A percentile compares a stretch with the other conserved stretches of the same genome.
Evolutionary conservation across 768 basidiomycete genomes (phyloP).

Genomic region (Mycena polygramma): DNA sequence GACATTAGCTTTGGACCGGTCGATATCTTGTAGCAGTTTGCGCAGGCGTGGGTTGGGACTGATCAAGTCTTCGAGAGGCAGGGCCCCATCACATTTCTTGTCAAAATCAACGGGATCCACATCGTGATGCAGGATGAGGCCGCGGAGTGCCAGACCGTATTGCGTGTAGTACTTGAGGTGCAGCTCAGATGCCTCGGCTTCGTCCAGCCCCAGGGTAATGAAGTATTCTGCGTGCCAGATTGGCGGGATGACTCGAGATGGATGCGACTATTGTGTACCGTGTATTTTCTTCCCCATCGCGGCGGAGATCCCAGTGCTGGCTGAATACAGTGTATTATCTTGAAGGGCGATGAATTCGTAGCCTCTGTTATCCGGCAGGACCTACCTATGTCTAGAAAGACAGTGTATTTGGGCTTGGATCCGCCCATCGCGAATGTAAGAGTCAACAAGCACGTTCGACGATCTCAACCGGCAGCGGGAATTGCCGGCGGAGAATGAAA

Average conservation of each 20-base stretch:
- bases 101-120: constrained; percentile 91
- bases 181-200: constrained; percentile 76
- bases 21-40: constrained; percentile 82
- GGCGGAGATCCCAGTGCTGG: constrained; percentile 78
- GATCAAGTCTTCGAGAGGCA: constrained; percentile 87
- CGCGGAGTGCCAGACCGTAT: constrained; percentile 87
- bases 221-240: constrained; percentile 72
- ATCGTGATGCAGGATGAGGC: constrained; percentile 80
- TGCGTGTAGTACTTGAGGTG: constrained; percentile 82
- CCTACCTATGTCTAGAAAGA: constrained; percentile 6
- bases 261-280: constrained; percentile 41
- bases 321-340: constrained; percentile 90
- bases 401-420: not conserved
- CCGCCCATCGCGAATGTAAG: not conserved
- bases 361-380: constrained; percentile 48
- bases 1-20: constrained; percentile 80
- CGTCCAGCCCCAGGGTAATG: constrained; percentile 72
- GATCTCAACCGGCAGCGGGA: not conserved
- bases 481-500: constrained; percentile 2
- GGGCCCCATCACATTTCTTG: constrained; percentile 83
- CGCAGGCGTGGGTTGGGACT: constrained; percentile 71
- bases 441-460: not conserved
- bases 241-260: constrained; percentile 5
- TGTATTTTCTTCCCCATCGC: constrained; percentile 87
- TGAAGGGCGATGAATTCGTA: constrained; percentile 40